Conservation (phyloP, 768 basidiomycete genomes). For the Podaxis sp. region DNA sequence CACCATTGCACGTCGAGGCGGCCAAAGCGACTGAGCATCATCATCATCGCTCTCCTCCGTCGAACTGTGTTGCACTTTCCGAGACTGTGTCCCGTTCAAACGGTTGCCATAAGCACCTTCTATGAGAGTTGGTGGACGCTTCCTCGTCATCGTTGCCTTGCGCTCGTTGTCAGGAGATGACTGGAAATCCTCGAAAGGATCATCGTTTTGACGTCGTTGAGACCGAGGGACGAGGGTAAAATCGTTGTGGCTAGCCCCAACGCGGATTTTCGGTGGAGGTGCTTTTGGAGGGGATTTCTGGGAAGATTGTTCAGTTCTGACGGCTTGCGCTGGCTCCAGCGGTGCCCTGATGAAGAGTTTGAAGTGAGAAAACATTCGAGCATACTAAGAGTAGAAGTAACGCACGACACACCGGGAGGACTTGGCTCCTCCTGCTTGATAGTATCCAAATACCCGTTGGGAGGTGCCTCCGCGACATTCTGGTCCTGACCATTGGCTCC, state of each 20-base stretch:
- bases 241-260: background rate
- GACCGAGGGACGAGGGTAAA: background rate
- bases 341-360: background rate
- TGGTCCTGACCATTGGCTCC: background rate
- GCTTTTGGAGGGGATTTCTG: background rate
- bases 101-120: slow-evolving; percentile 5
- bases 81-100: background rate
- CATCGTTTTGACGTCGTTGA: background rate
- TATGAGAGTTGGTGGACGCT: background rate
- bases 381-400: background rate
- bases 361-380: background rate
- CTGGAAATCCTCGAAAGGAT: slow-evolving; percentile 6
- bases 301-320: background rate
- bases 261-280: background rate
- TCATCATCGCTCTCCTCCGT: slow-evolving; percentile 3
- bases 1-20: background rate
- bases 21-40: background rate
- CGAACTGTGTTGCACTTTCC: background rate
- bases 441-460: background rate
- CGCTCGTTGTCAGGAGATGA: background rate
- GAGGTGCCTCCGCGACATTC: background rate
- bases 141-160: background rate
- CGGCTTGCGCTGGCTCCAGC: background rate
- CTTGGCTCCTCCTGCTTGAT: background rate
- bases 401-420: background rate